Base-by-base conservation (phyloP, 2,329 filamentous ascomycete species). In the Tolypocladium tropicale region DNA sequence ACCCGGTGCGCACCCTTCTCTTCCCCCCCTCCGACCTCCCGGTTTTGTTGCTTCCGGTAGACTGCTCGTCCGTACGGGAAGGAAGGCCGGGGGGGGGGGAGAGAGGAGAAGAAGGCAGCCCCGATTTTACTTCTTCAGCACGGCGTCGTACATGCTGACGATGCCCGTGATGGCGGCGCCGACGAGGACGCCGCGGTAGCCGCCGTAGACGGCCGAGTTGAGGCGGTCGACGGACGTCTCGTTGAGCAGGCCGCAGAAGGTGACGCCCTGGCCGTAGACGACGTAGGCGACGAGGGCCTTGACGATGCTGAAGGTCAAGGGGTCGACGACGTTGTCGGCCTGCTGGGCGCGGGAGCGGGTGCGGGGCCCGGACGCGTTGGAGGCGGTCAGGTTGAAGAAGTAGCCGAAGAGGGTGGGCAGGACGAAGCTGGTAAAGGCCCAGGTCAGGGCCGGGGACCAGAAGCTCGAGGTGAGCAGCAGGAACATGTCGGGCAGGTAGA, bases 261-360 rank as follows among this genome's bases (percentile, higher is more conserved):
- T 82, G 53, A 81, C 78, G 36, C 81, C 82, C 68, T 86, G 83
- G 11, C 79, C 82, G 68, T 92, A 96, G 21, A 96, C 85, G 36
- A 93, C 79, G 70, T 88, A 96, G 9, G 89, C 85, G 57, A 92
- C 72, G 55, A 97, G 69, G 0, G 88, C 92, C 76, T 96, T 96
- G 64, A 83, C 83, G 56, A 97, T 85, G 75, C 92, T 95, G 74
- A 95, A 99, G 25, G 86, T 88, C 67, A 97, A 75, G 4, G 92
- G 92, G 69, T 99, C 94, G 61, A 93, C 84, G 6, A 78, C 74
- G 61, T 86, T 84, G 60, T 83, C 80, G 41, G 73, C 68, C 25
- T 59, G 57, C 50, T 69, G 65, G 54, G 69, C 62, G 55, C 68
- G 68, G 53, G 67, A 67, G 67, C 76, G 78, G 61, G 75, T 77